A percentile compares a stretch with the other conserved stretches of the same genome.
Conservation (phyloP, 768 basidiomycete genomes). For the Grammothele lineata region DNA sequence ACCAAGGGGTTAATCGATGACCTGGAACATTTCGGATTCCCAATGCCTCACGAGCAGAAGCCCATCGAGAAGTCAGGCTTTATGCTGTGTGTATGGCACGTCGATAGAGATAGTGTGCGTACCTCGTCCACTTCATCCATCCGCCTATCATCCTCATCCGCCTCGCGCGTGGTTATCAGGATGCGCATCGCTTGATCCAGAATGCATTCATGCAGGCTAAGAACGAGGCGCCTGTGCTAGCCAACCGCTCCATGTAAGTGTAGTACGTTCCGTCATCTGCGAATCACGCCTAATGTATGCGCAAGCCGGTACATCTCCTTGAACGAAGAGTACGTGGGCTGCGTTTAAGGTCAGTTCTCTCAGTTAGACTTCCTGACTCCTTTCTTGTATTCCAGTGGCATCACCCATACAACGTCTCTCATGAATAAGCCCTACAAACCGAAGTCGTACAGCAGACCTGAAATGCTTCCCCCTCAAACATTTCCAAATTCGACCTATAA, state of each 20-base stretch:
- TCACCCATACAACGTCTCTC: conserved; percentile 12
- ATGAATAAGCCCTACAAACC: conserved; percentile 12
- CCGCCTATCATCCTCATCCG: not conserved
- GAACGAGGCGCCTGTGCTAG: conserved; percentile 2
- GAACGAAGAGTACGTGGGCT: conserved; percentile 17
- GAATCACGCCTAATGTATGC: not conserved
- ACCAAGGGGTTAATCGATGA: conserved; percentile 15
- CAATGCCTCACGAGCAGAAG: conserved; percentile 13
- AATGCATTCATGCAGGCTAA: conserved; percentile 10
- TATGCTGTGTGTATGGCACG: conserved; percentile 13
- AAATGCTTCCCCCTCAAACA: not conserved
- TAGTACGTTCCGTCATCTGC: not conserved
- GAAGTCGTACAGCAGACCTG: conserved; percentile 8
- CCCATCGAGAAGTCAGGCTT: conserved; percentile 13
- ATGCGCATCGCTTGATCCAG: conserved; percentile 11
- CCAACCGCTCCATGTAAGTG: conserved; percentile 14
- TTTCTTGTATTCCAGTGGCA: conserved; percentile 3
- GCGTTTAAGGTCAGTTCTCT: conserved; percentile 11
- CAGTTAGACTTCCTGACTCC: conserved; percentile 1
- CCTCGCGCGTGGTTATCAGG: not conserved
- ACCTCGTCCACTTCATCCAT: too few species aligned
- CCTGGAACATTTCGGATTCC: conserved; percentile 7
- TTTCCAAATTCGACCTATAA: not conserved
- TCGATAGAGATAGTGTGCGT: conserved; percentile 13
- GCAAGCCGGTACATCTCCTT: conserved; percentile 13